A percentile compares a stretch with the other conserved stretches of the same genome.
phyloP scores from a whole-genome alignment of 2,329 filamentous ascomycete genomes.

The Pseudopithomyces chartarum region DNA sequence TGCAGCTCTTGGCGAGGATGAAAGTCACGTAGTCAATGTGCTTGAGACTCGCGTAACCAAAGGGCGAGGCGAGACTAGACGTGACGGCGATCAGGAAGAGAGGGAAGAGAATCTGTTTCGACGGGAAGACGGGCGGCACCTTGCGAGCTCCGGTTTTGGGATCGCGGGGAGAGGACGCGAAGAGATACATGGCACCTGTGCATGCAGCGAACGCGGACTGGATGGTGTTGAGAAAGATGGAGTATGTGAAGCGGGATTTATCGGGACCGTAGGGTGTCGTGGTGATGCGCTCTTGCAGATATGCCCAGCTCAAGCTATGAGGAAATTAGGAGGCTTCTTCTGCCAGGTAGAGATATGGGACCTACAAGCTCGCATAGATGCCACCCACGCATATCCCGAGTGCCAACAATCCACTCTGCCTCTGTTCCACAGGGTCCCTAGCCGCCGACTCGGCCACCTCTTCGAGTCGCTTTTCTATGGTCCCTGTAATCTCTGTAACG shows the following conservation, averaged over 20 bases:
- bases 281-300: conserved; percentile 96
- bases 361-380: conserved; percentile 95
- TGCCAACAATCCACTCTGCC: conserved; percentile 68
- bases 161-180: conserved; percentile 62
- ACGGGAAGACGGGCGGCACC: conserved; percentile 73
- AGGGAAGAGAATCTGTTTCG: conserved; percentile 72
- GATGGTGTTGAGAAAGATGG: conserved; percentile 94
- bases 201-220: conserved; percentile 88
- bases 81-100: conserved; percentile 86
- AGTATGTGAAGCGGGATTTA: conserved; percentile 78
- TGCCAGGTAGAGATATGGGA: background rate
- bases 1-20: conserved; percentile 96
- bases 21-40: conserved; percentile 99
- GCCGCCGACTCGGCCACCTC: conserved; percentile 37
- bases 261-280: conserved; percentile 80
- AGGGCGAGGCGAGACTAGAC: conserved; percentile 87
- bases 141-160: conserved; percentile 33
- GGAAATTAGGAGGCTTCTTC: conserved; percentile 8
- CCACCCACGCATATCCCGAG: conserved; percentile 87
- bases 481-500: conserved; percentile 27
- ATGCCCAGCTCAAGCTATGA: conserved; percentile 84
- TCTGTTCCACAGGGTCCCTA: conserved; percentile 40
- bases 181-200: conserved; percentile 81
- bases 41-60: conserved; percentile 88
- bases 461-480: conserved; percentile 39